These are phyloP conservation scores for Pholiota adiposa DNA, from an alignment of 1,284 basidiomycete species.

Conservation along the genomic window DNA sequence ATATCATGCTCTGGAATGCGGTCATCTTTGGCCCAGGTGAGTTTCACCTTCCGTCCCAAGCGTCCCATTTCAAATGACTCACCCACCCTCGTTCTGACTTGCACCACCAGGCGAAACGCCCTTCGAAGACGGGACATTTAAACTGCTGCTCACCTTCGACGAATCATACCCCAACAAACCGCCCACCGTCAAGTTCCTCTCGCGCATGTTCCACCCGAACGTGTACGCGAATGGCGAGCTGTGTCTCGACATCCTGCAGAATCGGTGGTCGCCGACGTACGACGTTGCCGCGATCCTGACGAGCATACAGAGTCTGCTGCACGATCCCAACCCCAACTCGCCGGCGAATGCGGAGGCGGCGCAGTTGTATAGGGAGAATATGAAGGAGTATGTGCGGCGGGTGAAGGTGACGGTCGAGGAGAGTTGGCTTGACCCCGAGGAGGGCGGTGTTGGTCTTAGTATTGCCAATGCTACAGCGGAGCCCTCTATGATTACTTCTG, in stretches of 20 bases:
- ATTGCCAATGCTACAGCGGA: conserved; percentile 55
- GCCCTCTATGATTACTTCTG: conserved; percentile 33
- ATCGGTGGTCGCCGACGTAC: conserved; percentile 97
- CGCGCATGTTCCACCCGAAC: conserved; percentile 99
- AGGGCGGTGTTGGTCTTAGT: conserved; percentile 49
- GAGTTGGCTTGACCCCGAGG: conserved; percentile 87
- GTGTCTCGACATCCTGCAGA: conserved; percentile 97
- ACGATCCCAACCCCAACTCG: conserved; percentile 98
- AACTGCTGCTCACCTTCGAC: conserved; percentile 93
- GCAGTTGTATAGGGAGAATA: conserved; percentile 94
- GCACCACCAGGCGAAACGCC: conserved; percentile 84
- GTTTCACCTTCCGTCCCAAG: conserved; percentile 38
- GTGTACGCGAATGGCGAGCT: conserved; percentile 98
- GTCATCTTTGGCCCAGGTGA: conserved; percentile 97
- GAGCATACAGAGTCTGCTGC: conserved; percentile 91
- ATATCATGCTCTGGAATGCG: conserved; percentile 99
- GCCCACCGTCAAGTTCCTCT: conserved; percentile 95
- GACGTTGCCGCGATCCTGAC: conserved; percentile 98
- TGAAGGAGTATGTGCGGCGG: conserved; percentile 95
- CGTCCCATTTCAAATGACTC: conserved; percentile 8
- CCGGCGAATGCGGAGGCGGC: conserved; percentile 99
- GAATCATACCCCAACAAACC: conserved; percentile 99
- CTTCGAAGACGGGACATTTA: conserved; percentile 99
- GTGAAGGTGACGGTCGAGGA: conserved; percentile 93
- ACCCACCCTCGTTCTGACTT: neutral